Evolutionary conservation across 1,139 yeast genomes (phyloP), one percentile per base, ranked within the genome.

Genomic region (Candida freyschussii): DNA sequence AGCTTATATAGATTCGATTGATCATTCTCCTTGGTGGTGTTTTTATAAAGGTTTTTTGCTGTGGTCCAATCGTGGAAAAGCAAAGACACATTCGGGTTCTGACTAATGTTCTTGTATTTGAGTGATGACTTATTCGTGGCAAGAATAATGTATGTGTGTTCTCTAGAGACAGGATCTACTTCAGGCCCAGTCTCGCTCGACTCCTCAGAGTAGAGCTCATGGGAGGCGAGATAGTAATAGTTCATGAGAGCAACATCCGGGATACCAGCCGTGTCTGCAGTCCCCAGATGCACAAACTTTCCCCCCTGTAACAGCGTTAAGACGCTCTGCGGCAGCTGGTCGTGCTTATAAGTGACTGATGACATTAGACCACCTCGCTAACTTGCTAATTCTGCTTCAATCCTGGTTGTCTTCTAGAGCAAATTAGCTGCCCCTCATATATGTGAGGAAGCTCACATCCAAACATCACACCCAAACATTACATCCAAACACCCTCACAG

Each of bases 171-270:
- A 24, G 52, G 44, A 6, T 56, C 59, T n/a, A 36, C 56, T 3
- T 51, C 49, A 6, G 60, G 57, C 10, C 58, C 63, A 7, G 51
- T 45, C 21, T 53, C 56, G 1, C 24, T 27, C 7, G 28, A 34
- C 9, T 34, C 41, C 17, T 59, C 57, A 24, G 58, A 59, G 50
- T 59, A 72, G 28, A 57, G 43, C 15, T 60, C 57, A n/a, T 51
- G 50, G 2, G 62, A 50, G 9, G 64, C 59, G 9, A 78, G 55
- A 45, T 76, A 84, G 5, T 91, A 78, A 55, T 83, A 87, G 58
- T 85, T 87, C 96, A 87, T 87, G 46, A 87, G 68, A 10, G 91
- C 73, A 3, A 86, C 94, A 47, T 87, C 93, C 7, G 96, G 96
- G 21, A 71, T 53, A 37, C 78, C 70, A 32, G 77, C 62, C 17